A percentile compares a stretch with the other conserved stretches of the same genome.
Evolutionary conservation across 1,139 yeast genomes (phyloP).

Genomic region (Taphrina deformans): DNA sequence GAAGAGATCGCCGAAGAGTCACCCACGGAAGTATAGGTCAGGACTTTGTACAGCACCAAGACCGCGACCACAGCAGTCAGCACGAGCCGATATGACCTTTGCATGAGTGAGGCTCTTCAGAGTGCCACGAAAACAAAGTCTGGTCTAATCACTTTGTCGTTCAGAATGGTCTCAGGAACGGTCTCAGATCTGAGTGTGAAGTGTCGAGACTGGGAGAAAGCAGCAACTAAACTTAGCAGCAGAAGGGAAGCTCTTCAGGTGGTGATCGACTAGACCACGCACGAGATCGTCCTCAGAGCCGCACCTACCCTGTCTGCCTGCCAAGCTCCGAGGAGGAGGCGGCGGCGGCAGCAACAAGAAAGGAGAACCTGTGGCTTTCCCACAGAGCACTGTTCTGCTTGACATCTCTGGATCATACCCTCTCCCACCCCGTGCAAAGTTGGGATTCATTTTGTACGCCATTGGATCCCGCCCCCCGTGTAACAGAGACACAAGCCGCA

Average conservation of each 20-base stretch:
- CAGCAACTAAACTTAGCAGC: neutral
- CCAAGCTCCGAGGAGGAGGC: neutral
- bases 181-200: neutral
- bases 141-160: too few relatives aligned
- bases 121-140: neutral
- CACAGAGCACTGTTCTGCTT: too few relatives aligned
- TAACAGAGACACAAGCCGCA: neutral
- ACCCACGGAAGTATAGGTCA: slow-evolving; percentile 1
- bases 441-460: too few relatives aligned
- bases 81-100: slow-evolving; percentile 21
- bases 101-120: slow-evolving; percentile 6
- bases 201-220: too few relatives aligned
- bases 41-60: slow-evolving; percentile 15
- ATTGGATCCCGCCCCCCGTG: too few relatives aligned
- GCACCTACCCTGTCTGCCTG: too few relatives aligned
- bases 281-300: neutral
- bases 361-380: too few relatives aligned
- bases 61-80: slow-evolving; percentile 28
- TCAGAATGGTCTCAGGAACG: neutral
- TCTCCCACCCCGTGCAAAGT: too few relatives aligned
- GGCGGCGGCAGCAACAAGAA: too few relatives aligned
- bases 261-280: neutral
- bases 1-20: slow-evolving; percentile 1
- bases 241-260: neutral
- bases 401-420: too few relatives aligned